phyloP scores from a whole-genome alignment of 306 rosid genomes.

The Corylus heterophylla region DNA sequence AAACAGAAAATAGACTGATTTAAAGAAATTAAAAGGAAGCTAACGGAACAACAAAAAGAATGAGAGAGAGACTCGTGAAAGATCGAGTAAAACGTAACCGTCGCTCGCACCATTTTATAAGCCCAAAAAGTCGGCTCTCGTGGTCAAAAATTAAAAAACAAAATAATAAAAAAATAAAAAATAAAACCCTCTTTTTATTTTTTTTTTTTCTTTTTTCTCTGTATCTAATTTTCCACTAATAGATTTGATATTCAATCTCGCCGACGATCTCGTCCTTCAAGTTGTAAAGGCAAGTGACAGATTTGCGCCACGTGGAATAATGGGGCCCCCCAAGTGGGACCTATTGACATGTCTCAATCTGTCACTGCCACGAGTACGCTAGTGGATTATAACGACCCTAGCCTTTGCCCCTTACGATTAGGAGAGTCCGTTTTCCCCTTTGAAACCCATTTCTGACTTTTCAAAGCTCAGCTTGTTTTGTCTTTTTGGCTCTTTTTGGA shows the following conservation, averaged over 20 bases:
- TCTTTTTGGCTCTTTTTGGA: neutral
- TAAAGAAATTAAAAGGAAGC: constrained; percentile 1
- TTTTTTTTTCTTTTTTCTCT: neutral
- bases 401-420: neutral
- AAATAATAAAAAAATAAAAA: neutral
- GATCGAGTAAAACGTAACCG: constrained; percentile 36
- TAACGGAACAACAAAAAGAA: constrained; percentile 6
- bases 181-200: neutral
- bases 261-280: constrained; percentile 15
- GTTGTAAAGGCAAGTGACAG: constrained; percentile 17
- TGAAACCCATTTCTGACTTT: constrained; percentile 15
- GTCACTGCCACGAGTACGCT: constrained; percentile 38
- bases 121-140: constrained; percentile 25
- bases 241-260: neutral
- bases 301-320: constrained; percentile 35
- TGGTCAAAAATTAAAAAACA: neutral
- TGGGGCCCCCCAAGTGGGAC: constrained; percentile 22
- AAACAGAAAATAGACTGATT: constrained; percentile 16
- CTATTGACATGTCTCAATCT: constrained; percentile 17
- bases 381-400: constrained; percentile 34
- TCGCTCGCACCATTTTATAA: constrained; percentile 42
- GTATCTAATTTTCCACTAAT: neutral
- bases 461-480: neutral
- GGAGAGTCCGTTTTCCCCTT: neutral
- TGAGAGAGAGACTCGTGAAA: constrained; percentile 65